A percentile compares a stretch with the other conserved stretches of the same genome.
Evolutionary conservation across 2,329 filamentous ascomycete genomes (phyloP).

Genomic region (Pyrenochaeta sp.): DNA sequence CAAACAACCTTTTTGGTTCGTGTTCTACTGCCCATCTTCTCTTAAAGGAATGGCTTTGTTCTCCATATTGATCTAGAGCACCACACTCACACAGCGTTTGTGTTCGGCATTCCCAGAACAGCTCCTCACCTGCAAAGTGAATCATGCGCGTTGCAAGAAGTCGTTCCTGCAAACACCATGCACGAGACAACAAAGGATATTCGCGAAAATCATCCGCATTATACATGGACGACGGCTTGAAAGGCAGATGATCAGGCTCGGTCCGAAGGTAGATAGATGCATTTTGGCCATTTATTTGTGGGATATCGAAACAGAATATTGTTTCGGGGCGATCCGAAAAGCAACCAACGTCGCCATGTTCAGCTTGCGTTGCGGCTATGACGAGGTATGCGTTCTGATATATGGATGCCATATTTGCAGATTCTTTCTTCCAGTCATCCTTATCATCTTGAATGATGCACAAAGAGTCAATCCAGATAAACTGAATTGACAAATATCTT

Average conservation of each 20-base stretch:
- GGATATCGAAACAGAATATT: neutral
- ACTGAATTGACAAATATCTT: neutral
- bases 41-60: neutral
- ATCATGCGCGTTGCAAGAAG: constrained; percentile 21
- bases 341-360: neutral
- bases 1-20: neutral
- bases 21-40: neutral
- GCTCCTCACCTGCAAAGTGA: constrained; percentile 19
- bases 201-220: neutral
- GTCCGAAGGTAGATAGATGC: neutral
- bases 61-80: neutral
- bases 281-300: neutral
- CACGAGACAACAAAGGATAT: constrained; percentile 10
- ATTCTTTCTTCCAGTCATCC: constrained; percentile 1
- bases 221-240: neutral
- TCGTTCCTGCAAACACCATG: constrained; percentile 23
- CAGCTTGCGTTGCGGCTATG: neutral
- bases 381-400: neutral
- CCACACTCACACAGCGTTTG: neutral
- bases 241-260: neutral
- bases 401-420: neutral
- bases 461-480: constrained; percentile 14
- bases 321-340: neutral
- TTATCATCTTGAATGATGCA: constrained; percentile 13
- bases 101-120: constrained; percentile 22